Conservation (phyloP, 768 basidiomycete species). For the Hypholoma fasciculare region DNA sequence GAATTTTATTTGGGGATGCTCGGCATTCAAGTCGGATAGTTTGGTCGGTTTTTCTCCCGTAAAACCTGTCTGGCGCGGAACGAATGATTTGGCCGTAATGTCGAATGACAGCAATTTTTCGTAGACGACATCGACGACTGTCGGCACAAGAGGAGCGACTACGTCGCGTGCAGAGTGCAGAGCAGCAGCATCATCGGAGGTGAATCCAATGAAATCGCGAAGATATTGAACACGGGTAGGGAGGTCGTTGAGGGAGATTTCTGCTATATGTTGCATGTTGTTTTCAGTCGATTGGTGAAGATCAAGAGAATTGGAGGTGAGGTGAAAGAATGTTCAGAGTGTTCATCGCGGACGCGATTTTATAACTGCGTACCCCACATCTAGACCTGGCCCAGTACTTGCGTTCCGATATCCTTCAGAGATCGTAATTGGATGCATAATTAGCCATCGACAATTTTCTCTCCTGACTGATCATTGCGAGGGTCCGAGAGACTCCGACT, state of each 20-base stretch:
- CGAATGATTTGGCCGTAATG: slow-evolving; percentile 39
- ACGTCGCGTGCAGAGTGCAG: slow-evolving; percentile 39
- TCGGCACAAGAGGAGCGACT: slow-evolving; percentile 42
- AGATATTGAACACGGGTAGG: slow-evolving; percentile 42
- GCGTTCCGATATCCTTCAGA: neutral
- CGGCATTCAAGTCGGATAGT: slow-evolving; percentile 38
- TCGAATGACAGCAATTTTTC: slow-evolving; percentile 42
- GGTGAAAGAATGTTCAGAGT: neutral
- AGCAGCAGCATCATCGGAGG: slow-evolving; percentile 38
- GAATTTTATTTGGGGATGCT: slow-evolving; percentile 48
- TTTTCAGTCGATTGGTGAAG: neutral
- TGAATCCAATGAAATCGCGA: slow-evolving; percentile 45
- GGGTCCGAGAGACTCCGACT: too few relatives aligned
- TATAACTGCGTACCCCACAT: neutral
- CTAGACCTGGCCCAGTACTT: neutral
- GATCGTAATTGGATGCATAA: too few relatives aligned
- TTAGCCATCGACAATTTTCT: too few relatives aligned
- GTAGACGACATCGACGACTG: slow-evolving; percentile 45
- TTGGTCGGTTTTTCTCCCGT: slow-evolving; percentile 36
- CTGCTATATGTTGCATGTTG: slow-evolving; percentile 26
- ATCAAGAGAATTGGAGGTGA: neutral
- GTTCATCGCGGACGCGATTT: neutral
- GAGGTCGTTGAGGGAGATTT: slow-evolving; percentile 29
- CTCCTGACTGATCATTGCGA: too few relatives aligned
- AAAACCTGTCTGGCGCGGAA: slow-evolving; percentile 40